Percentiles rank a stretch among this genome's conserved stretches.
These are phyloP conservation scores for Neurospora crassa DNA, from an alignment of 2,329 filamentous ascomycete species.

Conservation along the genomic window DNA sequence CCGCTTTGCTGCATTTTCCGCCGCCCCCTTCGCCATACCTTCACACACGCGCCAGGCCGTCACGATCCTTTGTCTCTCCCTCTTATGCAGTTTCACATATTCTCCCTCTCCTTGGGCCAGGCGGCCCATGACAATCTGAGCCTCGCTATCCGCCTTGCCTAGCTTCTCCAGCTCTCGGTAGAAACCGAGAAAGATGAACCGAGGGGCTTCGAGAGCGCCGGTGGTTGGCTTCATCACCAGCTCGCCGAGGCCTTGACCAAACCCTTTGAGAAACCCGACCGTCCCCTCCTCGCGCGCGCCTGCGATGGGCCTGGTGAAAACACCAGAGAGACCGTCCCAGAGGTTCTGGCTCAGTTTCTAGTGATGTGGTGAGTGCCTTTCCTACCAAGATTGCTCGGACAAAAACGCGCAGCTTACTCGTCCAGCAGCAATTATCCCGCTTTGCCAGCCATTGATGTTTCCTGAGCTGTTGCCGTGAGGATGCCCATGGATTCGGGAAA, in stretches of 20 bases:
- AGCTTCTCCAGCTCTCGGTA: conserved; percentile 3
- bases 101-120: conserved; percentile 1
- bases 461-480: neutral
- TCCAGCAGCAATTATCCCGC: neutral
- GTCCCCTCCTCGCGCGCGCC: neutral
- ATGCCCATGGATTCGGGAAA: neutral
- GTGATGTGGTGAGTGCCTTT: neutral
- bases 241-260: neutral
- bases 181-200: neutral
- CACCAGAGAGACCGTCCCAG: neutral
- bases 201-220: neutral
- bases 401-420: neutral
- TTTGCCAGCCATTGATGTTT: neutral
- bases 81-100: neutral
- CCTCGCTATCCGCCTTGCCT: neutral
- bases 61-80: neutral
- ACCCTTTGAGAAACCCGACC: neutral
- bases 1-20: neutral
- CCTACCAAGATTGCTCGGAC: neutral
- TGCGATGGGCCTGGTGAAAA: neutral
- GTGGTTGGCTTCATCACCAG: neutral
- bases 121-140: neutral
- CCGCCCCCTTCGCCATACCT: neutral
- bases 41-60: neutral
- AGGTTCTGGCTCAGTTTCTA: neutral